Evolutionary conservation across 108 stramenopile species (phyloP).

Genomic region (Stephanodiscus triporus): DNA sequence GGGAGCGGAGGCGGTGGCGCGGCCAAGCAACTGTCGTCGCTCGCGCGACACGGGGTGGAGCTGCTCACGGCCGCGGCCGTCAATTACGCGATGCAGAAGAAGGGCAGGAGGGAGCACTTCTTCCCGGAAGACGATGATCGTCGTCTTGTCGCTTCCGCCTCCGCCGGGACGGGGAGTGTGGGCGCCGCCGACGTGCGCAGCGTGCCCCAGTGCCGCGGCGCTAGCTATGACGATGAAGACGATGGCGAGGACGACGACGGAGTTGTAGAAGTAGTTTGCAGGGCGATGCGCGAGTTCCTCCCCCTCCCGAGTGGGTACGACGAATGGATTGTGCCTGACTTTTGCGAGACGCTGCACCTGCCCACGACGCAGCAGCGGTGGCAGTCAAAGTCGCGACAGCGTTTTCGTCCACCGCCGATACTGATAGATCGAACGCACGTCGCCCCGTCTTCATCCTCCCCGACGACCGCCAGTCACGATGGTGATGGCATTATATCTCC

Average conservation of each 20-base stretch:
- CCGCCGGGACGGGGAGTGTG: too few species aligned
- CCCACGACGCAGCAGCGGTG: slow-evolving; percentile 25
- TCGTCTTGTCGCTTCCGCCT: too few species aligned
- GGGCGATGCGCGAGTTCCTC: slow-evolving; percentile 13
- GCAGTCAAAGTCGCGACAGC: background rate
- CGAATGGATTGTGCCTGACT: slow-evolving; percentile 77
- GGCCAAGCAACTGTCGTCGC: background rate
- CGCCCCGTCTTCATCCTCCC: slow-evolving; percentile 10
- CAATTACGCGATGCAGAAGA: background rate
- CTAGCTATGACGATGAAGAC: background rate
- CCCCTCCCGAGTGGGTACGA: slow-evolving; percentile 62
- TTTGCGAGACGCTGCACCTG: slow-evolving; percentile 52
- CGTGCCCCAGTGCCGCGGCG: slow-evolving; percentile 4
- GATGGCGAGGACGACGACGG: background rate
- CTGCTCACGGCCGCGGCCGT: background rate
- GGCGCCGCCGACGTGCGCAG: background rate
- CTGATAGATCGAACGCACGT: slow-evolving; percentile 36
- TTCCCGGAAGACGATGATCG: slow-evolving; percentile 33
- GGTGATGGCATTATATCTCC: background rate
- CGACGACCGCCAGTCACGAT: background rate
- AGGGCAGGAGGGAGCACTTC: slow-evolving; percentile 30
- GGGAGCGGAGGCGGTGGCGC: background rate
- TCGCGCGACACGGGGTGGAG: slow-evolving; percentile 2
- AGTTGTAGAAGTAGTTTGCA: background rate
- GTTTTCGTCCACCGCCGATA: slow-evolving; percentile 22